Percentiles rank a stretch among this genome's conserved stretches.
Evolutionary conservation across 768 basidiomycete species (phyloP).

Genomic region (Suillus paluster): DNA sequence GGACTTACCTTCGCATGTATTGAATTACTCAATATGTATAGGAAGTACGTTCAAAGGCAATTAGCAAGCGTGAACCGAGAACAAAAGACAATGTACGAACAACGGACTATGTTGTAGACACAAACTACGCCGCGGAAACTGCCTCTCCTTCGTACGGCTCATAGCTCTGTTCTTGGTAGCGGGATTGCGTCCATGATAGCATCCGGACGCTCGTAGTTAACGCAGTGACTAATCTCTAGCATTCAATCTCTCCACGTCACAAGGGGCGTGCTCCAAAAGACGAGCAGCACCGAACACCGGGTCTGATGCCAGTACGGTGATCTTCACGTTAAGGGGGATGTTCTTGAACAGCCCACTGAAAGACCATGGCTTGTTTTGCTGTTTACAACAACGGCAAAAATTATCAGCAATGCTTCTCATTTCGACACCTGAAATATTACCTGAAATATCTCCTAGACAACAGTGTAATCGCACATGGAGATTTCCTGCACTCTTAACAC

Average conservation of each 20-base stretch:
- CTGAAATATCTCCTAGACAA: not conserved
- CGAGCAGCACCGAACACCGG: conserved; percentile 9
- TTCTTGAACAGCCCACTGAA: conserved; percentile 14
- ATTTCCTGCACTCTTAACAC: conserved; percentile 11
- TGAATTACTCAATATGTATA: no score
- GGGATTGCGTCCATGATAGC: conserved; percentile 17
- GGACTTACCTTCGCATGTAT: no score
- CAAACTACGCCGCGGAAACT: not conserved
- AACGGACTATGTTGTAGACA: not conserved
- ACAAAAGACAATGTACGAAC: not conserved
- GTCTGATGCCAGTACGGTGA: conserved; percentile 24
- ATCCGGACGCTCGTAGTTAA: conserved; percentile 27
- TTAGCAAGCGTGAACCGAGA: not conserved
- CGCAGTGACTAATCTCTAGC: conserved; percentile 22
- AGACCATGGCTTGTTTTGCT: conserved; percentile 24
- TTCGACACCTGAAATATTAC: not conserved
- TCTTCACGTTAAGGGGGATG: conserved; percentile 13
- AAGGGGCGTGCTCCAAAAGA: conserved; percentile 14
- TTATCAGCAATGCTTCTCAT: not conserved
- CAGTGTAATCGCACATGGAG: conserved; percentile 8
- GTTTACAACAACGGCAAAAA: not conserved
- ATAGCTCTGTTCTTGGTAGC: not conserved
- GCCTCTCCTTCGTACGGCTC: not conserved
- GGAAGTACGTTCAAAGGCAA: no score
- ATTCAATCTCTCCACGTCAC: not conserved